Evolutionary conservation across 2,329 filamentous ascomycete species (phyloP), one percentile per base, ranked within the genome.

Genomic region (Endoconidiophora polonica): DNA sequence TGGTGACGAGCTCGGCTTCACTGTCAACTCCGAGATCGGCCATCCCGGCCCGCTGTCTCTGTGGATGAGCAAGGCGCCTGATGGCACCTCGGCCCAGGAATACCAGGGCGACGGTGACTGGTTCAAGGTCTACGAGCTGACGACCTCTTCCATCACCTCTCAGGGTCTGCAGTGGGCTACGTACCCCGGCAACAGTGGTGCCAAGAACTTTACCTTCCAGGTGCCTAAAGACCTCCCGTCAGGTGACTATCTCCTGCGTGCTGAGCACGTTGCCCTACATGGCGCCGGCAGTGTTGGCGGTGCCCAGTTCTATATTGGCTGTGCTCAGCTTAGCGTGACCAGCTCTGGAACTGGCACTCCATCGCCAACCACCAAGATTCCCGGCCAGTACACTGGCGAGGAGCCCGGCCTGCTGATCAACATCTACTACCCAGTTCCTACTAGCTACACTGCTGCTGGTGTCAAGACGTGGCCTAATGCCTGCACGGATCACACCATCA

Each of bases 191-290:
- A 33, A 33, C n/a, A 29, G 39, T 7, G 44, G 38, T 37, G 64
- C 62, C 37, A 58, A 58, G 24, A 52, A 55, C 14, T 59, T 61
- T 23, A 59, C 60, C 46, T 65, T 70, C 37, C 62, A 59, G 37
- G 65, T 72, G 44, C 69, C 69, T 10, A 56, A 57, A 37, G 69
- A 65, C 50, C 64, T 71, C n/a, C 61, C 64, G 0, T 57, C 68
- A n/a, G 69, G 70, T 48, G 67, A 71, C 53, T 72, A 73, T 55
- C 64, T 72, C 23, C 58, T 72, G 3, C 65, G 69, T 12, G 65
- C 67, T 16, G 69, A 73, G 58, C 68, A 72, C 53, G 66, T 72
- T 49, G 69, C 63, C 3, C 62, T 73, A 7, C 69, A 73, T 58
- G 60, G 58, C 45, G 68, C 69, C 2, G 58, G 62, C 37, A 57